Base-by-base conservation (phyloP, 1,139 yeast species). In the Barnettozyma hawaiiensis region DNA sequence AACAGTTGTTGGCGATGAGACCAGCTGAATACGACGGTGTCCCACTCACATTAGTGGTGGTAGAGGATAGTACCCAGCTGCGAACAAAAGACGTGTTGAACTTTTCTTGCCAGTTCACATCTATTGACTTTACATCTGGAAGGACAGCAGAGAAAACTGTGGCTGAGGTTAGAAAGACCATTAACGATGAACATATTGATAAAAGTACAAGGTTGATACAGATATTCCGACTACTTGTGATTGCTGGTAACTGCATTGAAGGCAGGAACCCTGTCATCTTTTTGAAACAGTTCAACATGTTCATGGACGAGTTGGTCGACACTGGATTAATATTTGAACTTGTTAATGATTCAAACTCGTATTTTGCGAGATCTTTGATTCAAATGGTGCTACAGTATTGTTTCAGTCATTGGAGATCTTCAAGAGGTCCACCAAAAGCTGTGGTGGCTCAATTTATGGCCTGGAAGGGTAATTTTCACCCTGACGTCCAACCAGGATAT, bases 311-410 rank as follows among this genome's bases (percentile, higher is more conserved):
- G 18, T 39, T 69, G 33, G 51, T 68, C 11, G 72, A 68, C 40
- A 56, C 64, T 0, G 73, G 71, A 1, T 42, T 52, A 0, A 37
- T 68, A 0, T 65, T 66, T 49, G 60, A 62, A 12, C 22, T 65
- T 1, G 38, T 68, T 27, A 40, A 47, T 2, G 47, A 42, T 1
- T 40, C 54, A 8, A 62, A 57, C 39, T 38, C 51, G 2, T 42
- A 59, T 15, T 31, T 61, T 16, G 34, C 49, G 1, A 44, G 52
- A 24, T 31, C 40, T 4, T 37, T 58, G 19, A 44, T 67, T 10
- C 73, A 70, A 23, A 53, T 64, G 58, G 42, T 67, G 2, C 45
- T 70, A 14, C 61, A 58, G 21, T 70, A 67, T 47, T 64, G 71
- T 47, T 69, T 70, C 66, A 53, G 64, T 5, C 75, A 71, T 40